phyloP scores from a whole-genome alignment of 202 grass and related monocot genomes.

The Zoysia matrella region DNA sequence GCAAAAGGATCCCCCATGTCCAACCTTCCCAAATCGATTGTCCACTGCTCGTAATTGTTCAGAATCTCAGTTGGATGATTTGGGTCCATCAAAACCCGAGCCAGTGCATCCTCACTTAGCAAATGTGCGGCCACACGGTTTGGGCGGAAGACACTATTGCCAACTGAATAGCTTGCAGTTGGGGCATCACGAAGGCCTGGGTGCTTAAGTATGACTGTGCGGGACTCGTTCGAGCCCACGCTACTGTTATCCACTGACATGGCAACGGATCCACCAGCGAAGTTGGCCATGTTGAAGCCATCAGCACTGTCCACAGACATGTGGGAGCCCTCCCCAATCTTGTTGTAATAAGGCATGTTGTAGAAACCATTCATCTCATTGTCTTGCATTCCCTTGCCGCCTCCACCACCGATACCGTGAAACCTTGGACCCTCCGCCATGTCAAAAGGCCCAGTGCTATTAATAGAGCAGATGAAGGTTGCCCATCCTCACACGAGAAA shows the following conservation, averaged over 20 bases:
- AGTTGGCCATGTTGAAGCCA: conserved; percentile 53
- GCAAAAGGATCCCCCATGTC: conserved; percentile 78
- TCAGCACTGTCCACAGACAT: conserved; percentile 64
- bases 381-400: conserved; percentile 50
- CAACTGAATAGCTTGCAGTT: conserved; percentile 64
- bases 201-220: conserved; percentile 76
- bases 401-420: conserved; percentile 46
- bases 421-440: conserved; percentile 57
- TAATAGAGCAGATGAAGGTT: conserved; percentile 7
- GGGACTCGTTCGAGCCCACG: conserved; percentile 76
- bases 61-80: conserved; percentile 67
- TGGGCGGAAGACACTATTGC: conserved; percentile 64
- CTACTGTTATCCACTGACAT: conserved; percentile 84
- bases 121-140: conserved; percentile 61
- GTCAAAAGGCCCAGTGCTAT: conserved; percentile 2
- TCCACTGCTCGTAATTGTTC: conserved; percentile 65
- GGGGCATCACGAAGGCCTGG: conserved; percentile 64
- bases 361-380: conserved; percentile 60
- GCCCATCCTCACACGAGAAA: conserved; percentile 42
- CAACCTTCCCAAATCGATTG: conserved; percentile 73
- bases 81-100: conserved; percentile 66
- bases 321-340: conserved; percentile 67
- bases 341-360: conserved; percentile 66
- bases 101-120: conserved; percentile 67
- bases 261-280: conserved; percentile 57